Evolutionary conservation across 2,329 filamentous ascomycete species (phyloP).

Genomic region (Calonectria pauciramosa): DNA sequence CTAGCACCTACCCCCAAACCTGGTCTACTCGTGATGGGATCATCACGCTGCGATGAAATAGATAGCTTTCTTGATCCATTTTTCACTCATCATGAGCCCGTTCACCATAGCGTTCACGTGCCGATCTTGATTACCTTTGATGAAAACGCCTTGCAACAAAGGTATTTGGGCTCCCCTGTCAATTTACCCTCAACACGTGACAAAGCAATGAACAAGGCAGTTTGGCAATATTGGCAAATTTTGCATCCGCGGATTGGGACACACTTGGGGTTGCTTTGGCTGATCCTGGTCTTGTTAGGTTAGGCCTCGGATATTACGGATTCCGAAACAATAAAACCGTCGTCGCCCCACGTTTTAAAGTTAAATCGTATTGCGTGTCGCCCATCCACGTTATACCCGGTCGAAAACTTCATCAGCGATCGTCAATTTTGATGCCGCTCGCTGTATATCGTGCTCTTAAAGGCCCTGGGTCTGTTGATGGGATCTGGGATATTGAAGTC

Average conservation of each 20-base stretch:
- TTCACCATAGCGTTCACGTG: no score
- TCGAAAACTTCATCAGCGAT: neutral
- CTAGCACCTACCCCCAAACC: neutral
- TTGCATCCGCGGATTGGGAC: neutral
- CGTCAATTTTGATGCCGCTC: neutral
- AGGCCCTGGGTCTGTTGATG: neutral
- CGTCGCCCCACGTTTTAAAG: neutral
- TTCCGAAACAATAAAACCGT: neutral
- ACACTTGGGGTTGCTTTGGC: neutral
- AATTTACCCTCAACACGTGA: no score
- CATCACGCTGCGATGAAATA: no score
- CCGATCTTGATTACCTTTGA: neutral
- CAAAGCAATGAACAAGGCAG: neutral
- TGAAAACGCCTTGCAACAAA: neutral
- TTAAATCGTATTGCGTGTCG: neutral
- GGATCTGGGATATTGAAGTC: no score
- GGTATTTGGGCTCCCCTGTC: no score
- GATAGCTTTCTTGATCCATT: neutral
- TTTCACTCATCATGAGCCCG: no score
- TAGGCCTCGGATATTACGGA: neutral
- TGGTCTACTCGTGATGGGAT: neutral
- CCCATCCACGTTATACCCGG: neutral
- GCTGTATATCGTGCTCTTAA: no score
- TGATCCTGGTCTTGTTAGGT: neutral
- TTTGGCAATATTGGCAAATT: neutral